A percentile compares a stretch with the other conserved stretches of the same genome.
Evolutionary conservation across 371 early-diverging fungal genomes (phyloP).

Genomic region (Lichtheimia ramosa): DNA sequence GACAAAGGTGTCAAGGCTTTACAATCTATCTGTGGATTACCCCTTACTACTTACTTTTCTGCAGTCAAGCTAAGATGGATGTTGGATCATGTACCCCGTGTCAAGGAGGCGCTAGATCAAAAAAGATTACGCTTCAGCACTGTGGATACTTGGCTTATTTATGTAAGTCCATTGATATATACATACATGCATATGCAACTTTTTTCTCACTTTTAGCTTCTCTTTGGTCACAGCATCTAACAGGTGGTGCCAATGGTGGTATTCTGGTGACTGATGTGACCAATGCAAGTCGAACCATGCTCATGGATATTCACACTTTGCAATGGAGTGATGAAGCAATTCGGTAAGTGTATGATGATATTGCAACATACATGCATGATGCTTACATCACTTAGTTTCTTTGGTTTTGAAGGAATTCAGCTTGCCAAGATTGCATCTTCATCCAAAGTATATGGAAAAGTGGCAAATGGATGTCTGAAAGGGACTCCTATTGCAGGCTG

Average conservation of each 20-base stretch:
- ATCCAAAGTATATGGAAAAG: conserved; percentile 75
- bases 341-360: conserved; percentile 38
- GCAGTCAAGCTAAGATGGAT: conserved; percentile 94
- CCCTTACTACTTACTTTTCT: conserved; percentile 93
- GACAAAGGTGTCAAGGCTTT: conserved; percentile 45
- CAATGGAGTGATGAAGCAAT: conserved; percentile 81
- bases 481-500: conserved; percentile 82
- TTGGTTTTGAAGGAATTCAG: conserved; percentile 24
- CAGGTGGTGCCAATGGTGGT: conserved; percentile 69
- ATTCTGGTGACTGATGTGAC: conserved; percentile 90
- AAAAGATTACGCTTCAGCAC: conserved; percentile 76
- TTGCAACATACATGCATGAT: not conserved
- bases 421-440: conserved; percentile 89
- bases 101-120: conserved; percentile 49
- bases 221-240: not conserved
- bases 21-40: conserved; percentile 77
- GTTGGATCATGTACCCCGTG: conserved; percentile 77
- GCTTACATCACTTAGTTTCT: conserved; percentile 28
- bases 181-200: too few relatives aligned
- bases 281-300: conserved; percentile 93
- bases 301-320: conserved; percentile 86
- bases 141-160: conserved; percentile 85
- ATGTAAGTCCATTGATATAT: conserved; percentile 18
- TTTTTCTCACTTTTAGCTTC: too few relatives aligned
- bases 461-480: conserved; percentile 56